phyloP scores from a whole-genome alignment of 1,284 basidiomycete genomes.

The Ceraceosorus guamensis region DNA sequence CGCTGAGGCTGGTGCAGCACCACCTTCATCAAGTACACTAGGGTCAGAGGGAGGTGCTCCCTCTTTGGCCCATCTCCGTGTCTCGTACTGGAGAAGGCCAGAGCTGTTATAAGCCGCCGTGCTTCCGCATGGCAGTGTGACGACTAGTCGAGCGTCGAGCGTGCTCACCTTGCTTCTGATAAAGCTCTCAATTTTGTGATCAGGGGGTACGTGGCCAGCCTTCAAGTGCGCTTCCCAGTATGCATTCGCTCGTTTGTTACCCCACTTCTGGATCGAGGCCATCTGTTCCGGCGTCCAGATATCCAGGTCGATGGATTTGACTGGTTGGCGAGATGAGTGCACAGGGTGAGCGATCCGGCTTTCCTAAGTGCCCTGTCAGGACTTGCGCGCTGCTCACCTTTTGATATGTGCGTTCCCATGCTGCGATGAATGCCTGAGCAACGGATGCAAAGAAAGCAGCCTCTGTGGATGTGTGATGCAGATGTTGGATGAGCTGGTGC shows the following conservation, averaged over 20 bases:
- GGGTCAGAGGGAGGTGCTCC: conserved; percentile 77
- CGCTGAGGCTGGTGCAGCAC: conserved; percentile 18
- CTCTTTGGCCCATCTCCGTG: conserved; percentile 82
- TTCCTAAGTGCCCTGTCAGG: neutral
- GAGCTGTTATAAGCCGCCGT: neutral
- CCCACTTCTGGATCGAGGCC: conserved; percentile 73
- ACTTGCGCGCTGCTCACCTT: conserved; percentile 13
- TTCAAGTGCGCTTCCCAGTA: conserved; percentile 98
- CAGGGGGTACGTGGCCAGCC: conserved; percentile 81
- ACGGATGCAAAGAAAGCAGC: conserved; percentile 88
- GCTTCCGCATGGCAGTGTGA: too few relatives aligned
- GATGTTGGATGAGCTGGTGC: too few relatives aligned
- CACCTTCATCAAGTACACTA: conserved; percentile 62
- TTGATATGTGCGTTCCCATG: conserved; percentile 77
- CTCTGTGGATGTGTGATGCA: conserved; percentile 57
- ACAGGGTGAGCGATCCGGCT: neutral
- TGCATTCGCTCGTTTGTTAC: conserved; percentile 79
- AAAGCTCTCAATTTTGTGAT: conserved; percentile 98
- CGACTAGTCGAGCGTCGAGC: too few relatives aligned
- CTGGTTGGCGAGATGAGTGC: conserved; percentile 50
- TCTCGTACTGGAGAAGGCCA: conserved; percentile 61
- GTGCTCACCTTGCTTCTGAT: conserved; percentile 75
- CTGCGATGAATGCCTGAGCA: conserved; percentile 97
- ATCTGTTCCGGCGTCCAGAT: conserved; percentile 98
- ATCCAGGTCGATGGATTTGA: conserved; percentile 95